A percentile compares a stretch with the other conserved stretches of the same genome.
phyloP scores from a whole-genome alignment of 139 green algal species.

The Haematococcus lacustris region DNA sequence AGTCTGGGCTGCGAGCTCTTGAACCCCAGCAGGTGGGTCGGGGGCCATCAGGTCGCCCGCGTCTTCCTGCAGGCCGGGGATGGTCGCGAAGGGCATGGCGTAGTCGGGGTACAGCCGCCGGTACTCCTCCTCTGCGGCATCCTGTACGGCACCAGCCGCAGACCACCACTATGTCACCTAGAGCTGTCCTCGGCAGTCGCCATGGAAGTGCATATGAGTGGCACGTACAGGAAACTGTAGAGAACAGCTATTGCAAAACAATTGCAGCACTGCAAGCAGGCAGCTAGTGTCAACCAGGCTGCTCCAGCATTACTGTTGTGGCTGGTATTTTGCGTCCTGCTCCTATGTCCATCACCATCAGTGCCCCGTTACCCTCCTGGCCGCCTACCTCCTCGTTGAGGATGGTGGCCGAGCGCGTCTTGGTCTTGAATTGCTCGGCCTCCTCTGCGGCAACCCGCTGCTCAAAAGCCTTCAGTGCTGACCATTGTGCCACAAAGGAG shows the following conservation, averaged over 20 bases:
- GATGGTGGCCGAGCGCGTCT: constrained; percentile 36
- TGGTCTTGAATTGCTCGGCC: constrained; percentile 73
- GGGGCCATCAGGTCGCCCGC: constrained; percentile 6
- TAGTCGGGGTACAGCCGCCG: constrained; percentile 59
- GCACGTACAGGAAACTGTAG: too few relatives aligned
- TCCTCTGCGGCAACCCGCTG: constrained; percentile 54
- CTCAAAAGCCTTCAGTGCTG: constrained; percentile 45
- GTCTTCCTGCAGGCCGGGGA: constrained; percentile 41
- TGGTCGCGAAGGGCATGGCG: constrained; percentile 58
- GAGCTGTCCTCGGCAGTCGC: too few relatives aligned
- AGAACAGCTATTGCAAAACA: too few relatives aligned
- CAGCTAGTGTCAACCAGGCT: too few relatives aligned
- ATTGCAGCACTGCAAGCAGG: too few relatives aligned
- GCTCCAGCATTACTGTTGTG: too few relatives aligned
- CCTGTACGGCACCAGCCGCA: too few relatives aligned
- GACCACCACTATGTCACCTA: too few relatives aligned
- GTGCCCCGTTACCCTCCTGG: not conserved
- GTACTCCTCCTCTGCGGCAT: constrained; percentile 67
- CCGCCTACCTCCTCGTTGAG: constrained; percentile 59
- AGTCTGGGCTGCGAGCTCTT: not conserved
- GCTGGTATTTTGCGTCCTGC: not conserved
- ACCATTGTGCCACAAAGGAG: constrained; percentile 22
- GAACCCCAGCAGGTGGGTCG: not conserved
- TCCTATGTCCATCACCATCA: too few relatives aligned
- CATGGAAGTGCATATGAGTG: too few relatives aligned